Base-by-base conservation (phyloP, 345 rosid species). In the Angophora floribunda region DNA sequence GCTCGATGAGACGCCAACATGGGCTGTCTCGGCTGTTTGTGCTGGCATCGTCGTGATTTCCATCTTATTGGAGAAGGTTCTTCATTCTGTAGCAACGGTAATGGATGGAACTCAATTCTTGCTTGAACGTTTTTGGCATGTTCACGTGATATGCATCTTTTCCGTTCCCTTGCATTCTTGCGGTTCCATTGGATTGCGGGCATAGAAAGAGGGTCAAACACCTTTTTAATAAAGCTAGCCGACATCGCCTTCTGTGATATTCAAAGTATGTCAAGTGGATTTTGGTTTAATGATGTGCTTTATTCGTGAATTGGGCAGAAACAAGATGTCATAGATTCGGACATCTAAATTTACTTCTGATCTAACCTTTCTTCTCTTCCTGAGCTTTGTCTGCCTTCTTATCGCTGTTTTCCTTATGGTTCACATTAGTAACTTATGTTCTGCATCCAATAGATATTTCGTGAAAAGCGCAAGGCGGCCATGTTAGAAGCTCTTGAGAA, bases 1-100 rank as follows among this genome's bases (percentile, higher is more conserved):
- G 93, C 98, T 97, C 36, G 99, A 98, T 90, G 94, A 94, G 90
- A 98, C 99, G 5, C 99, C 99, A 3, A 97, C 99, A 15, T 97
- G 99, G 99, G 99, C 99, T 7, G 99, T 98, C 26, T 89, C 99
- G 5, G 90, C 91, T 21, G 97, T 98, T 92, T 94, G 95, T 89
- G 95, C 95, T 26, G 90, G 91, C 44, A 98, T 97, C 85, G 86
- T 97, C 86, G 0, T 96, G 32, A 89, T 98, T 90, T 98, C 99
- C 17, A 95, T 98, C 86, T 24, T 91, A 44, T 86, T 98, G 86
- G 99, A 98, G 89, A 92, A 93, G 75, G 47, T 92, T 90, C 91
- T 98, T 91, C 98, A 97, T 89, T 32, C 61, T 15, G 70, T 91
- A 61, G 99, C 94, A 86, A 87, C 90, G 94, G 99, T 94, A 82